A percentile compares a stretch with the other conserved stretches of the same genome.
Evolutionary conservation across 768 basidiomycete genomes (phyloP).

Genomic region (Termitomyces sp.): DNA sequence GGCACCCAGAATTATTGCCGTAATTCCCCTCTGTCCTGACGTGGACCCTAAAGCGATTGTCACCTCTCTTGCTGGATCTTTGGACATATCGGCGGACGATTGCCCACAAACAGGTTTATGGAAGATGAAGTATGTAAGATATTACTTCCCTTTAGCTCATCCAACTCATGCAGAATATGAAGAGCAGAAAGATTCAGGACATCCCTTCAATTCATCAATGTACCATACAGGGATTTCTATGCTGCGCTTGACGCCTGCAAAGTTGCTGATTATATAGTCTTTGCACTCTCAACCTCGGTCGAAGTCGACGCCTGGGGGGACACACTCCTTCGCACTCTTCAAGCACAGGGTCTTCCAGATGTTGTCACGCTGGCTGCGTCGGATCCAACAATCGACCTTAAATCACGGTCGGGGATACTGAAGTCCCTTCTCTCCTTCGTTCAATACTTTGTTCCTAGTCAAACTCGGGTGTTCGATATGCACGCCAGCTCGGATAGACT

Average conservation of each 20-base stretch:
- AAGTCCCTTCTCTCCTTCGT: slow-evolving; percentile 94
- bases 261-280: slow-evolving; percentile 87
- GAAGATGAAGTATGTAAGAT: slow-evolving; percentile 53
- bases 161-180: slow-evolving; percentile 7
- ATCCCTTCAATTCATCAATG: slow-evolving; percentile 80
- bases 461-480: slow-evolving; percentile 74
- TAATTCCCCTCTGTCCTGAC: slow-evolving; percentile 80
- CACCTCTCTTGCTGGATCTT: slow-evolving; percentile 52
- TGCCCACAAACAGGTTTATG: slow-evolving; percentile 55
- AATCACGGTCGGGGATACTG: slow-evolving; percentile 63
- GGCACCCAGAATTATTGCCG: slow-evolving; percentile 81
- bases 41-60: slow-evolving; percentile 52
- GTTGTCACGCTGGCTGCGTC: slow-evolving; percentile 73
- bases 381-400: slow-evolving; percentile 49
- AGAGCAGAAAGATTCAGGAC: slow-evolving; percentile 92
- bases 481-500: slow-evolving; percentile 59
- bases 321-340: slow-evolving; percentile 79
- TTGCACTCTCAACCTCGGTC: slow-evolving; percentile 73
- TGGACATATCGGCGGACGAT: slow-evolving; percentile 53
- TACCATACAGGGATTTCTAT: slow-evolving; percentile 72
- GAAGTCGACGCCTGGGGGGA: slow-evolving; percentile 90
- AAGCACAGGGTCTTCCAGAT: slow-evolving; percentile 87
- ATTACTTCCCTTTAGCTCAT: not conserved
- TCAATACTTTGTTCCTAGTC: slow-evolving; percentile 88
- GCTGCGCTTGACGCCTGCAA: slow-evolving; percentile 81